A percentile compares a stretch with the other conserved stretches of the same genome.
These are phyloP conservation scores for Trichomonascaceae sp. DNA, from an alignment of 1,139 yeast species.

Conservation along the genomic window DNA sequence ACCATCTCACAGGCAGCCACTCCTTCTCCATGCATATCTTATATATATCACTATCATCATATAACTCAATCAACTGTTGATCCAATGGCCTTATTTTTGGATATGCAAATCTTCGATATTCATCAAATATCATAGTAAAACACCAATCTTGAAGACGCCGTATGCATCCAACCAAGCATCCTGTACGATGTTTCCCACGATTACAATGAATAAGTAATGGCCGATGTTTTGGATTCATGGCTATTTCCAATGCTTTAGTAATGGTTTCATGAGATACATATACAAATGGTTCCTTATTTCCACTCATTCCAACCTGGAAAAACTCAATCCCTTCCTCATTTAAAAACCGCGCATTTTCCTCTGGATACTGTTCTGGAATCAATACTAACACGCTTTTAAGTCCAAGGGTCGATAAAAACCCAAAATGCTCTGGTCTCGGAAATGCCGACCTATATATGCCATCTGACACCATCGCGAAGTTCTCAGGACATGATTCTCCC, in stretches of 20 bases:
- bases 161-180: conserved; percentile 89
- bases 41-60: conserved; percentile 58
- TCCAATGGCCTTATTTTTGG: conserved; percentile 95
- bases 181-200: conserved; percentile 94
- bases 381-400: conserved; percentile 74
- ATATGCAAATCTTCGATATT: conserved; percentile 85
- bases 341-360: conserved; percentile 61
- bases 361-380: conserved; percentile 89
- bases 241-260: conserved; percentile 74
- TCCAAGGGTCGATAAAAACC: conserved; percentile 54
- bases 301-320: conserved; percentile 89
- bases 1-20: conserved; percentile 71
- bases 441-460: conserved; percentile 81
- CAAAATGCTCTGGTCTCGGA: conserved; percentile 78
- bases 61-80: conserved; percentile 89
- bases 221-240: conserved; percentile 76
- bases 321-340: conserved; percentile 54
- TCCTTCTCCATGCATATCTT: conserved; percentile 45
- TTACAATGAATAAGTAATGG: conserved; percentile 92
- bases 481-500: conserved; percentile 54
- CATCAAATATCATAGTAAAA: conserved; percentile 86
- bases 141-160: conserved; percentile 90
- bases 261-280: conserved; percentile 63
- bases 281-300: conserved; percentile 53
- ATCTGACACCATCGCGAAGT: conserved; percentile 79